These are phyloP conservation scores for Boletus rex-veris DNA, from an alignment of 768 basidiomycete species.

Conservation along the genomic window DNA sequence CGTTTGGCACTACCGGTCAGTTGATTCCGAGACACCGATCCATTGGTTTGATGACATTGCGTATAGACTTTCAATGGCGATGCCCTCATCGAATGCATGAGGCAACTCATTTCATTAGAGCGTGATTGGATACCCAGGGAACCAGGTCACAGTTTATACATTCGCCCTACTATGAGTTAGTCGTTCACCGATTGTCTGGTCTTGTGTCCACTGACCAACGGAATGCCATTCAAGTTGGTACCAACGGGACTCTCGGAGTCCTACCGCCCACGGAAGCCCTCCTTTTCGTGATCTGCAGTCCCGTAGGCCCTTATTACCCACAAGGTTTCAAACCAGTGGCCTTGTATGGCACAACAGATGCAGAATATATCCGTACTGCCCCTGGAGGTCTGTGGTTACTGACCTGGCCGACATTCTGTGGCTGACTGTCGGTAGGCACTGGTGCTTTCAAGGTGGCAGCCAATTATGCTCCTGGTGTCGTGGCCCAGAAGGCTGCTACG, in stretches of 20 bases:
- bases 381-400: slow-evolving; percentile 59
- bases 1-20: slow-evolving; percentile 75
- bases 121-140: slow-evolving; percentile 88
- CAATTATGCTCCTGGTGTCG: slow-evolving; percentile 85
- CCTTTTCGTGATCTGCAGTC: slow-evolving; percentile 60
- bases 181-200: neutral
- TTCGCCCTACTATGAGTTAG: slow-evolving; percentile 74
- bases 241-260: slow-evolving; percentile 45
- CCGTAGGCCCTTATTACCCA: slow-evolving; percentile 77
- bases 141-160: slow-evolving; percentile 87
- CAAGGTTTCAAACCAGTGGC: slow-evolving; percentile 88
- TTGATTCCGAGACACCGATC: neutral
- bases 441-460: slow-evolving; percentile 86
- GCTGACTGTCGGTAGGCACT: slow-evolving; percentile 48
- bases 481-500: slow-evolving; percentile 78
- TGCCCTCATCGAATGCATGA: slow-evolving; percentile 73
- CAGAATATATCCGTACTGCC: slow-evolving; percentile 74
- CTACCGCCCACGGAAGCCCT: slow-evolving; percentile 65
- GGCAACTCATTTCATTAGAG: slow-evolving; percentile 80
- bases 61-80: slow-evolving; percentile 72
- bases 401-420: neutral
- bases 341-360: slow-evolving; percentile 69
- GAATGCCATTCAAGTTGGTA: slow-evolving; percentile 59
- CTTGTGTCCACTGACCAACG: slow-evolving; percentile 2
- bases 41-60: slow-evolving; percentile 2